Percentiles rank a stretch among this genome's conserved stretches.
Conservation (phyloP, 1,284 basidiomycete genomes). For the Leccinum holopus region DNA sequence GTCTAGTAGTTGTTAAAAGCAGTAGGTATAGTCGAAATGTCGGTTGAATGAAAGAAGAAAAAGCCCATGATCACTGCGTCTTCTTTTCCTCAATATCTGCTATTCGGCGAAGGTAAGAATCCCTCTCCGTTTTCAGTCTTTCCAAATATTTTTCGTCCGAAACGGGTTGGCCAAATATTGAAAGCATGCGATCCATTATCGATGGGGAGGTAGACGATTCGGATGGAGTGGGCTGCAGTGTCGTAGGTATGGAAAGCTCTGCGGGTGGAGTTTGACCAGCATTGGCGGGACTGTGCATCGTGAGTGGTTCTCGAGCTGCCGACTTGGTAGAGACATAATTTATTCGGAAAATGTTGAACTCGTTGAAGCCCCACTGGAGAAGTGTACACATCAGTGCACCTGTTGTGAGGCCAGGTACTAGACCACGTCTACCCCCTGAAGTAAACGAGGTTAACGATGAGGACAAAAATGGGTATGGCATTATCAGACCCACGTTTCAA, state of each 20-base stretch:
- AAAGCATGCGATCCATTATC: slow-evolving; percentile 39
- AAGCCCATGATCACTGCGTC: slow-evolving; percentile 16
- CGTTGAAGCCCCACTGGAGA: slow-evolving; percentile 65
- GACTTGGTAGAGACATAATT: slow-evolving; percentile 45
- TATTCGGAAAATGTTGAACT: slow-evolving; percentile 56
- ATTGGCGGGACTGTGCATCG: neutral
- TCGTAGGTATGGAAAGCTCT: slow-evolving; percentile 3
- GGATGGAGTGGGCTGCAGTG: slow-evolving; percentile 9
- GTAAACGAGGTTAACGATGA: slow-evolving; percentile 2
- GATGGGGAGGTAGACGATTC: slow-evolving; percentile 15
- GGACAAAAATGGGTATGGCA: neutral
- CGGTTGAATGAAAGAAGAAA: slow-evolving; percentile 1
- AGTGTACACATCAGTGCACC: slow-evolving; percentile 53
- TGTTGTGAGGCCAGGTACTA: slow-evolving; percentile 54
- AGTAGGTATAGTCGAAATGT: slow-evolving; percentile 6
- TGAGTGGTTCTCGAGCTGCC: neutral
- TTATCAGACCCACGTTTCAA: slow-evolving; percentile 41
- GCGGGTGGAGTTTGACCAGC: neutral
- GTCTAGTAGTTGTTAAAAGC: slow-evolving; percentile 24
- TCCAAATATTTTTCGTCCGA: slow-evolving; percentile 65
- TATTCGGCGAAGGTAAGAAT: slow-evolving; percentile 52
- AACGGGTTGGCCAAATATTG: slow-evolving; percentile 48
- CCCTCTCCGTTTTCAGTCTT: slow-evolving; percentile 52
- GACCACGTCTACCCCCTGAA: slow-evolving; percentile 42
- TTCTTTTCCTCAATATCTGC: slow-evolving; percentile 52